These are phyloP conservation scores for Elsinoe ampelina DNA, from an alignment of 2,329 filamentous ascomycete species.

Conservation along the genomic window DNA sequence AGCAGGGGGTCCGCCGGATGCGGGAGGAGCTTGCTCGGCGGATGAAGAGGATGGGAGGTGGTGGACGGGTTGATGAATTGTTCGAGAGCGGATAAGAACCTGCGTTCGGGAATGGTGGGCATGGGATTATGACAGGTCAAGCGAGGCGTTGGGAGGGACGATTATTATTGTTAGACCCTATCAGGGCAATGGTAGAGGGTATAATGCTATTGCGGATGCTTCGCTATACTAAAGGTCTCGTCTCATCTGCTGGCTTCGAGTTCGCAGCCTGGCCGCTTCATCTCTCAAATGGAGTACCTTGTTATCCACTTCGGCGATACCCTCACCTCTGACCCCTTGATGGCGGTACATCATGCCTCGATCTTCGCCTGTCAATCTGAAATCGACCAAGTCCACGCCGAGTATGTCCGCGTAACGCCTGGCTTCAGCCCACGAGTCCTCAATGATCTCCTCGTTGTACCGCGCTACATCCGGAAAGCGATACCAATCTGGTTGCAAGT, in stretches of 20 bases:
- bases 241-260: no score
- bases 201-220: not conserved
- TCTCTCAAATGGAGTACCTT: not conserved
- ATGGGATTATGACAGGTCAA: not conserved
- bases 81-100: no score
- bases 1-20: no score
- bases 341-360: slow-evolving; percentile 22
- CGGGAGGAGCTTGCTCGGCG: no score
- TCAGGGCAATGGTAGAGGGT: not conserved
- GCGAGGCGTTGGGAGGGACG: not conserved
- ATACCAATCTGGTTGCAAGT: slow-evolving; percentile 17
- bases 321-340: slow-evolving; percentile 10
- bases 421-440: slow-evolving; percentile 20
- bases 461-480: slow-evolving; percentile 20
- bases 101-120: no score
- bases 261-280: not conserved
- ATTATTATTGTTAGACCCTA: not conserved
- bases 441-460: slow-evolving; percentile 21
- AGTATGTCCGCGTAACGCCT: slow-evolving; percentile 23
- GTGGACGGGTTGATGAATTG: no score
- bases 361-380: slow-evolving; percentile 2
- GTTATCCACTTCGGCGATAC: not conserved
- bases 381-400: slow-evolving; percentile 22
- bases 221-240: not conserved
- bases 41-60: no score